phyloP scores from a whole-genome alignment of 495 filamentous ascomycete species.

The Hypoxylon fragiforme region DNA sequence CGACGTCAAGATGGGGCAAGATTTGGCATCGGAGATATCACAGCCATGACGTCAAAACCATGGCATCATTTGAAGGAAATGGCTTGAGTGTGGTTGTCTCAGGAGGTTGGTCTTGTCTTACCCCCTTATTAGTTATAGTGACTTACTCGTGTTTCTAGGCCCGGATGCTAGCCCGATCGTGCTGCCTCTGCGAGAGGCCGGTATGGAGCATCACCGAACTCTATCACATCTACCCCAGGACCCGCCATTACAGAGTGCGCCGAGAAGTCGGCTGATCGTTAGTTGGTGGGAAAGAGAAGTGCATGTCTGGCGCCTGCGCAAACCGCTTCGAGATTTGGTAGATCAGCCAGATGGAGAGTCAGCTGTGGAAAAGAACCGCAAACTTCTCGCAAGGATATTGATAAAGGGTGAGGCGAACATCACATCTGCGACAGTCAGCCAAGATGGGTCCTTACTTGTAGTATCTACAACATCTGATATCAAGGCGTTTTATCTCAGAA shows the following conservation, averaged over 20 bases:
- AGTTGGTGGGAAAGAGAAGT: slow-evolving; percentile 94
- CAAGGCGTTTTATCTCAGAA: slow-evolving; percentile 73
- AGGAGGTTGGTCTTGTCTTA: slow-evolving; percentile 66
- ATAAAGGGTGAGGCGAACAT: slow-evolving; percentile 87
- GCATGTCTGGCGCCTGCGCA: slow-evolving; percentile 73
- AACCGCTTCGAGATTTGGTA: slow-evolving; percentile 52
- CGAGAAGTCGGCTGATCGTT: slow-evolving; percentile 71
- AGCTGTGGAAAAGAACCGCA: slow-evolving; percentile 50
- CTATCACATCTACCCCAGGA: slow-evolving; percentile 81
- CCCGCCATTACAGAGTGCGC: slow-evolving; percentile 68
- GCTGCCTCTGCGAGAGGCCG: slow-evolving; percentile 76
- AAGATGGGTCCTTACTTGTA: slow-evolving; percentile 73
- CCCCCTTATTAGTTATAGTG: neutral
- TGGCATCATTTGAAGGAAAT: slow-evolving; percentile 85
- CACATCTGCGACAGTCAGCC: slow-evolving; percentile 72
- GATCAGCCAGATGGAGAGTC: slow-evolving; percentile 41
- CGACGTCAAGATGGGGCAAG: slow-evolving; percentile 74
- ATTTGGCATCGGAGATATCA: slow-evolving; percentile 82
- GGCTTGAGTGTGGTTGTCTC: slow-evolving; percentile 85
- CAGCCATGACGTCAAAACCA: slow-evolving; percentile 89
- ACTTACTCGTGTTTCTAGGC: slow-evolving; percentile 62
- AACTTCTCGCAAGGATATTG: slow-evolving; percentile 70
- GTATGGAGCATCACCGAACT: slow-evolving; percentile 76
- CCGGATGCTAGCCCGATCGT: slow-evolving; percentile 83
- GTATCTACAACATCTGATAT: slow-evolving; percentile 75